Evolutionary conservation across 441 rosid species (phyloP).

Genomic region (Breynia disticha): DNA sequence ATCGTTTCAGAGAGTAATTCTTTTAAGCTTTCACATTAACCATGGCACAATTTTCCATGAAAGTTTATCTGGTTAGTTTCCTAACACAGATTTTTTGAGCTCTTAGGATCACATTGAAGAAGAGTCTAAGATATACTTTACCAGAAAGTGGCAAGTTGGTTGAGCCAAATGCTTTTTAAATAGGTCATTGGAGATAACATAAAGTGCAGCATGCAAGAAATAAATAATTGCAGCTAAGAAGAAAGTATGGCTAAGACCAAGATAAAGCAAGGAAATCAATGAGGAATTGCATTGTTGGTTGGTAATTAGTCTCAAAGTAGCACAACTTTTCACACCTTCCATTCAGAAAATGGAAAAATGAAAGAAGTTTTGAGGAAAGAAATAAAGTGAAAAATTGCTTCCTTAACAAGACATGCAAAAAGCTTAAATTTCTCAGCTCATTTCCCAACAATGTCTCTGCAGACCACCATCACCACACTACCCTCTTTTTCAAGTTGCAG

Average conservation of each 20-base stretch:
- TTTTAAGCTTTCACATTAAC: not conserved
- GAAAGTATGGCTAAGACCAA: too few species aligned
- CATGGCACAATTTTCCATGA: too few species aligned
- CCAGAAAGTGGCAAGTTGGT: not conserved
- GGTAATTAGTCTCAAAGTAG: too few species aligned
- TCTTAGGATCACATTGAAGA: not conserved
- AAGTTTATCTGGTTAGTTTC: too few species aligned
- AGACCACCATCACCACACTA: slow-evolving; percentile 5
- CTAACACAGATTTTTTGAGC: not conserved
- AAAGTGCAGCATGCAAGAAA: slow-evolving; percentile 6
- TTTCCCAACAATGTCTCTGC: slow-evolving; percentile 19
- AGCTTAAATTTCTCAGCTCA: slow-evolving; percentile 20
- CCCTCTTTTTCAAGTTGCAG: not conserved
- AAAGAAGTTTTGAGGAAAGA: not conserved
- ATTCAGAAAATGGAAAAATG: not conserved
- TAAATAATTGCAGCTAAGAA: not conserved
- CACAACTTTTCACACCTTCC: too few species aligned
- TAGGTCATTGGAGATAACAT: not conserved
- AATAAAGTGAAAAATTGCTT: slow-evolving; percentile 20
- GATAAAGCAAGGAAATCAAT: too few species aligned
- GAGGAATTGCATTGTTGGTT: too few species aligned
- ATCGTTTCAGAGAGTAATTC: slow-evolving; percentile 11
- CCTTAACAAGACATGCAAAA: slow-evolving; percentile 22
- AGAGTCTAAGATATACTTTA: not conserved
- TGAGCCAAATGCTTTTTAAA: not conserved